Evolutionary conservation across 768 basidiomycete genomes (phyloP).

Genomic region (Scleroderma bovista): DNA sequence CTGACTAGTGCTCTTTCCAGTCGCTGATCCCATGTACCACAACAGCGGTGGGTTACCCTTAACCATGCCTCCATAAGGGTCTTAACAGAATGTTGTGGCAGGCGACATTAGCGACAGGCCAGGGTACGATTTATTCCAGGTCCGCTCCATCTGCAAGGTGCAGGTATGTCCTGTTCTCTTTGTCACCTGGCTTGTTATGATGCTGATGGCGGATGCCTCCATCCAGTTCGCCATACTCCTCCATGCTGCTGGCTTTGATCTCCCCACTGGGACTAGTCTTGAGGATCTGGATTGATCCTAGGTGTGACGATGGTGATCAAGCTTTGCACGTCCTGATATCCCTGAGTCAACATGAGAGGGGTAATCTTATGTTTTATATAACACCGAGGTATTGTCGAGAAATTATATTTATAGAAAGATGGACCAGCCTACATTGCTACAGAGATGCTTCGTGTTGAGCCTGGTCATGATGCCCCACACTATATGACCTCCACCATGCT

Average conservation of each 20-base stretch:
- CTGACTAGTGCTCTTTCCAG: conserved; percentile 30
- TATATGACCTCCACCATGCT: not conserved
- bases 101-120: conserved; percentile 76
- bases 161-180: too few species aligned
- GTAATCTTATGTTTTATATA: too few species aligned
- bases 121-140: conserved; percentile 80
- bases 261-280: not conserved
- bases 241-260: conserved; percentile 56
- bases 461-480: not conserved
- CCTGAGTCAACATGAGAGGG: too few species aligned
- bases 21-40: conserved; percentile 87
- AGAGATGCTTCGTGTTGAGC: too few species aligned
- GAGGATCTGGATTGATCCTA: not conserved
- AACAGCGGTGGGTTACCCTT: conserved; percentile 52
- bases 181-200: too few species aligned
- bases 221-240: too few species aligned
- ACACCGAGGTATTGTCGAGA: too few species aligned
- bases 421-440: too few species aligned
- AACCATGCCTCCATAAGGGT: not conserved
- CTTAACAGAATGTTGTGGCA: conserved; percentile 10
- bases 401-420: too few species aligned
- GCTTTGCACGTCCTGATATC: too few species aligned
- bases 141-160: too few species aligned
- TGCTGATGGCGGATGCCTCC: too few species aligned
- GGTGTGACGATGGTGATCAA: not conserved